phyloP scores from a whole-genome alignment of 805 yeast species.

The Hanseniaspora clermontiae region DNA sequence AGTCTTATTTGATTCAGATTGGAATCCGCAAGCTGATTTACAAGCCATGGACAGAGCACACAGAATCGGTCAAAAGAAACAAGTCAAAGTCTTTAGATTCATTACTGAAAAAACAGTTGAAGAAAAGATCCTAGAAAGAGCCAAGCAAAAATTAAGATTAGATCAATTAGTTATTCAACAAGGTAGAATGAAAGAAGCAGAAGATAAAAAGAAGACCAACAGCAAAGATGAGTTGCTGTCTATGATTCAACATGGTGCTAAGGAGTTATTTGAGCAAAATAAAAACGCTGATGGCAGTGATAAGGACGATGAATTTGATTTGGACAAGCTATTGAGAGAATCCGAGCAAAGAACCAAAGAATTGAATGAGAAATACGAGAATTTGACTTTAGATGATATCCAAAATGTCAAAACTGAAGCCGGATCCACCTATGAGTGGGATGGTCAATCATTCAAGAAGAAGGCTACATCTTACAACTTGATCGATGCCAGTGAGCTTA shows the following conservation, averaged over 20 bases:
- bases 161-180: constrained; percentile 79
- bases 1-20: constrained; percentile 63
- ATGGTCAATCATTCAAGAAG: constrained; percentile 69
- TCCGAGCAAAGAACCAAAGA: constrained; percentile 55
- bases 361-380: constrained; percentile 49
- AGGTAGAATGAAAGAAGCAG: constrained; percentile 34
- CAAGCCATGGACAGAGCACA: constrained; percentile 88
- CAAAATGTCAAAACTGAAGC: constrained; percentile 50
- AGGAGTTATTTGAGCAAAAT: constrained; percentile 36
- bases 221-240: constrained; percentile 61
- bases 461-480: constrained; percentile 39
- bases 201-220: constrained; percentile 23
- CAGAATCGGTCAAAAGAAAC: constrained; percentile 76
- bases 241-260: constrained; percentile 79
- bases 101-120: constrained; percentile 75
- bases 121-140: constrained; percentile 69
- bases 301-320: constrained; percentile 37
- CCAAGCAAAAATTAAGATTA: constrained; percentile 63
- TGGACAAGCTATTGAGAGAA: constrained; percentile 46
- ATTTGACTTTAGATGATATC: constrained; percentile 61
- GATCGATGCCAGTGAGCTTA: constrained; percentile 54
- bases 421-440: constrained; percentile 68
- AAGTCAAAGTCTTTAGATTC: constrained; percentile 65
- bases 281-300: constrained; percentile 23
- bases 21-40: constrained; percentile 84